Evolutionary conservation across 2,329 filamentous ascomycete genomes (phyloP).

Genomic region (Seiridium cupressi): DNA sequence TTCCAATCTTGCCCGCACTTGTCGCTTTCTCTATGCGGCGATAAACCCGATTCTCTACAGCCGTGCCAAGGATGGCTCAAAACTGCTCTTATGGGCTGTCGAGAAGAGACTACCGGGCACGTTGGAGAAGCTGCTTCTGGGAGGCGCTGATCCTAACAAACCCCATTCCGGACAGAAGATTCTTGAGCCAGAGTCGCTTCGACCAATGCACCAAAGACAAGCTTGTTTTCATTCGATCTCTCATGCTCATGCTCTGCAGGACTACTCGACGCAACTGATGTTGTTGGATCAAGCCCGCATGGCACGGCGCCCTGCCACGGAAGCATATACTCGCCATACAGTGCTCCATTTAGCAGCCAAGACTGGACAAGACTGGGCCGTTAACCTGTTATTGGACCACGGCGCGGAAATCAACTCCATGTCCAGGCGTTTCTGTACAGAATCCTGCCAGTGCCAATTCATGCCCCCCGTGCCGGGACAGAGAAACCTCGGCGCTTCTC

Average conservation of each 20-base stretch:
- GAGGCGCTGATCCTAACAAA: constrained; percentile 16
- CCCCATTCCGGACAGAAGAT: not conserved
- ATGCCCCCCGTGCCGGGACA: not conserved
- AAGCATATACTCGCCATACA: constrained; percentile 10
- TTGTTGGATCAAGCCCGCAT: too few species aligned
- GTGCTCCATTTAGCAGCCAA: constrained; percentile 19
- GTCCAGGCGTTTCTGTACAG: constrained; percentile 14
- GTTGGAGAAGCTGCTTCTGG: constrained; percentile 13
- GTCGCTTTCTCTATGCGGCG: constrained; percentile 11
- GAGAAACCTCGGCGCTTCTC: not conserved
- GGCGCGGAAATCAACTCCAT: constrained; percentile 17
- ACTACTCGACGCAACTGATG: not conserved
- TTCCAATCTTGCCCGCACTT: constrained; percentile 17
- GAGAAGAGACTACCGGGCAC: constrained; percentile 12
- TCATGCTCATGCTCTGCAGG: not conserved
- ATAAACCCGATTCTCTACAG: constrained; percentile 13
- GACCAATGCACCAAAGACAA: too few species aligned
- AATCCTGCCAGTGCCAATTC: constrained; percentile 4
- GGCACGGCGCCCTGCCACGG: too few species aligned
- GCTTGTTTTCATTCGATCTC: too few species aligned
- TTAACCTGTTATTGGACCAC: constrained; percentile 17
- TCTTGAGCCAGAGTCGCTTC: not conserved
- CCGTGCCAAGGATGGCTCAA: constrained; percentile 11
- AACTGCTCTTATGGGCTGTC: constrained; percentile 15
- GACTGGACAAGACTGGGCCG: constrained; percentile 15